Evolutionary conservation across 805 yeast species (phyloP).

Genomic region (Teunomyces kruisii): DNA sequence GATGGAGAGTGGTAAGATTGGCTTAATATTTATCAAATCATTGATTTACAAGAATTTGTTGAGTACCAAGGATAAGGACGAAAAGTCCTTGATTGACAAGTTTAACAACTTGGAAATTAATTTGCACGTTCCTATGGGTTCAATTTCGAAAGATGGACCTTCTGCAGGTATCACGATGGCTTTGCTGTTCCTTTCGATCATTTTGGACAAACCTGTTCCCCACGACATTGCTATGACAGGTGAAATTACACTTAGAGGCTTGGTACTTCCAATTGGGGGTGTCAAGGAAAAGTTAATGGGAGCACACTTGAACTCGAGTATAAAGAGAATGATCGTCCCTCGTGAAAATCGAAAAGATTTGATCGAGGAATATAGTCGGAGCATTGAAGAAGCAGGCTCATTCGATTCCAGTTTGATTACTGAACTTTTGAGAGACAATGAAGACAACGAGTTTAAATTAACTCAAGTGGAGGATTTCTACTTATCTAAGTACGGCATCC

Average conservation of each 20-base stretch:
- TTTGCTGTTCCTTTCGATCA: conserved; percentile 43
- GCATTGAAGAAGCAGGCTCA: conserved; percentile 31
- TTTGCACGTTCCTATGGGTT: conserved; percentile 51
- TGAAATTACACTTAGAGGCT: conserved; percentile 76
- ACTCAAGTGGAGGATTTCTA: conserved; percentile 49
- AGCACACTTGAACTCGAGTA: conserved; percentile 66
- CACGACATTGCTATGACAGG: conserved; percentile 78
- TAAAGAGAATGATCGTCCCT: conserved; percentile 64
- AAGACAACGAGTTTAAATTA: conserved; percentile 25
- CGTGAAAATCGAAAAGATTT: conserved; percentile 68
- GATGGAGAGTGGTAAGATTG: conserved; percentile 78
- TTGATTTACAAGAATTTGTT: conserved; percentile 38
- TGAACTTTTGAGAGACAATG: conserved; percentile 38
- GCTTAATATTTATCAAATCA: conserved; percentile 68
- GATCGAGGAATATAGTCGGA: conserved; percentile 50
- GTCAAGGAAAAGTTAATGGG: conserved; percentile 75
- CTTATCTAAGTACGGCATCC: conserved; percentile 54
- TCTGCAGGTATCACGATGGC: conserved; percentile 55
- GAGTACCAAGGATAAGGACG: conserved; percentile 30
- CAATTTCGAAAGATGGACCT: conserved; percentile 48
- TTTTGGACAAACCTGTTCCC: conserved; percentile 45
- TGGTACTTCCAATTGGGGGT: conserved; percentile 81
- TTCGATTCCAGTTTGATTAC: conserved; percentile 26
- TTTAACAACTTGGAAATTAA: conserved; percentile 58
- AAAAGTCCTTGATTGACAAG: conserved; percentile 35